phyloP scores from a whole-genome alignment of 2,329 filamentous ascomycete species.

The Colletotrichum sp. region DNA sequence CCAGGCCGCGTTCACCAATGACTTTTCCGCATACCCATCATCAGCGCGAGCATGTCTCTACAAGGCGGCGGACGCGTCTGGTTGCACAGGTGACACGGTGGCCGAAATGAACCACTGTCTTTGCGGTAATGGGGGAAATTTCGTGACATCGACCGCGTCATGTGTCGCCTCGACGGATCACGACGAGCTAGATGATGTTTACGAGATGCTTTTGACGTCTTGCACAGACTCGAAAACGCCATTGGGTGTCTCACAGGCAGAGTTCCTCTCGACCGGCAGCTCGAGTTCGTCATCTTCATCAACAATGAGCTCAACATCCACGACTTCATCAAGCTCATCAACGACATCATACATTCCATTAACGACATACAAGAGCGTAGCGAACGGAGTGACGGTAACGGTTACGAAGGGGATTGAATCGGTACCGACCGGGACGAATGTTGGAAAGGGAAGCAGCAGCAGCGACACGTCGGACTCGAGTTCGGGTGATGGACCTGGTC shows the following conservation, averaged over 20 bases:
- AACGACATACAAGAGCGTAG: conserved; percentile 16
- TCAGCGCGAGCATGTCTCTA: conserved; percentile 5
- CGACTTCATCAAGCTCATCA: background rate
- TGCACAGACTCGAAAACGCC: conserved; percentile 51
- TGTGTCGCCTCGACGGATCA: conserved; percentile 46
- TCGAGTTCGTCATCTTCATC: background rate
- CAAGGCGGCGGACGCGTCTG: conserved; percentile 4
- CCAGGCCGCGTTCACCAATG: background rate
- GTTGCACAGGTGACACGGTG: conserved; percentile 12
- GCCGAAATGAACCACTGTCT: conserved; percentile 12
- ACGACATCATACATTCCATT: background rate
- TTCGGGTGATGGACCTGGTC: background rate
- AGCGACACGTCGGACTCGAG: background rate
- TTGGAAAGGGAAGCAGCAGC: background rate
- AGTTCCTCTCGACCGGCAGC: conserved; percentile 38
- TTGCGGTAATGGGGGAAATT: conserved; percentile 38
- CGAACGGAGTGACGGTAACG: conserved; percentile 13
- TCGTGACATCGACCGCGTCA: conserved; percentile 49
- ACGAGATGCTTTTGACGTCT: conserved; percentile 45
- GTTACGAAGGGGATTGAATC: conserved; percentile 4
- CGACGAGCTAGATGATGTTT: conserved; percentile 46
- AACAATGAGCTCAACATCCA: background rate
- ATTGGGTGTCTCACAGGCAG: conserved; percentile 43
- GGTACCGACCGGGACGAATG: background rate
- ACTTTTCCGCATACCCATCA: conserved; percentile 11